Conservation (phyloP, 2,329 filamentous ascomycete species). For the Fusarium xylarioides region DNA sequence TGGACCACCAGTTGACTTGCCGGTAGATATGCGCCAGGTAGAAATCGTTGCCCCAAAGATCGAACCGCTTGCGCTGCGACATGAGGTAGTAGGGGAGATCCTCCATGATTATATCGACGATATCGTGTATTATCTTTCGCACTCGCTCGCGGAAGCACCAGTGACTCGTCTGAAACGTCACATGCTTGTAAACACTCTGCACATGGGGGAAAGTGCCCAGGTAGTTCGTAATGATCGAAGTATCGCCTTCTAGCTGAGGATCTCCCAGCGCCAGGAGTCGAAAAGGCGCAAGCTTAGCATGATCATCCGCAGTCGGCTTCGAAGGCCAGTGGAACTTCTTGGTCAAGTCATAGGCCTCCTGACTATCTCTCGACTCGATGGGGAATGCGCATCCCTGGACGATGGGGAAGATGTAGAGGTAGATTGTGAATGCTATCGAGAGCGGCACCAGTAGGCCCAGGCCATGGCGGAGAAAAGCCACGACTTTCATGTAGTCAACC, state of each 20-base stretch:
- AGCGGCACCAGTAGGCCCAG: slow-evolving; percentile 66
- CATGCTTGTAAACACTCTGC: slow-evolving; percentile 56
- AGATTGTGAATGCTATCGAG: slow-evolving; percentile 74
- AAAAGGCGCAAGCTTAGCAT: slow-evolving; percentile 71
- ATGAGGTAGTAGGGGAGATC: slow-evolving; percentile 75
- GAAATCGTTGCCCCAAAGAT: slow-evolving; percentile 92
- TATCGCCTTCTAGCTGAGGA: slow-evolving; percentile 93
- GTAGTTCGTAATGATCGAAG: slow-evolving; percentile 73
- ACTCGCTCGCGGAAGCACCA: slow-evolving; percentile 61
- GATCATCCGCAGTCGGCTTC: slow-evolving; percentile 32
- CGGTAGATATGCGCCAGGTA: slow-evolving; percentile 95
- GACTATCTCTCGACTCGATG: slow-evolving; percentile 51
- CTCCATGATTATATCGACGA: slow-evolving; percentile 68
- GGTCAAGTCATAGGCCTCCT: slow-evolving; percentile 48
- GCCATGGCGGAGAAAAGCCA: slow-evolving; percentile 64
- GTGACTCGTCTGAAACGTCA: slow-evolving; percentile 57
- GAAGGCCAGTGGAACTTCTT: slow-evolving; percentile 55
- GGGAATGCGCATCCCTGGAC: slow-evolving; percentile 86
- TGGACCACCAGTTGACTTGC: slow-evolving; percentile 82
- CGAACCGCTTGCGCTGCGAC: slow-evolving; percentile 79
- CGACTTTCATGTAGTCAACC: slow-evolving; percentile 61
- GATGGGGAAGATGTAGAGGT: slow-evolving; percentile 88
- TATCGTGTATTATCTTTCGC: slow-evolving; percentile 64
- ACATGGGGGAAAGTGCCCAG: slow-evolving; percentile 64
- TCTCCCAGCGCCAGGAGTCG: slow-evolving; percentile 88